Evolutionary conservation across 1,284 basidiomycete species (phyloP), one percentile per base, ranked within the genome.

Genomic region (Xerocomus minutiporus): DNA sequence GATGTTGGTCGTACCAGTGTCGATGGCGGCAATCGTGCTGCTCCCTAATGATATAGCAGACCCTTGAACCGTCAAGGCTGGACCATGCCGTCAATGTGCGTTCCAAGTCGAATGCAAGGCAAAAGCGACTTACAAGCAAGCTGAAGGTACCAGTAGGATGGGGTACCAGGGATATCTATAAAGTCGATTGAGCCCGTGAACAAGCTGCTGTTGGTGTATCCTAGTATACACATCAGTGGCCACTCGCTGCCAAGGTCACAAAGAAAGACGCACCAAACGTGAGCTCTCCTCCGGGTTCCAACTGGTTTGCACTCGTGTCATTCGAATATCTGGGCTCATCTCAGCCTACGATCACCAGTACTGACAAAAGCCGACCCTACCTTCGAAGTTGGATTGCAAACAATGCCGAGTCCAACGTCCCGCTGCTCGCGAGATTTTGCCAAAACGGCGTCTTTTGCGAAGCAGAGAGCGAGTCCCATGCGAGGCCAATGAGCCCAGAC

Each of bases 1-100:
- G 28, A 75, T 66, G 57, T 74, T 67, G 13, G 75, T 74, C 2
- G 73, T 76, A 25, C 75, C 74, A 2, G 74, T 76, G 49, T 76
- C 74, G 51, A 76, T 75, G 32, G 67, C 72, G n/a, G 72, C 71
- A 13, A 29, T 44, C 12, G 61, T 28, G 4, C 46, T 40, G 1
- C 46, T 52, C 5, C 47, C 51, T 8, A 70, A 7, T 1, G 66
- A 53, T n/a, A 73, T 52, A 1, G 57, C 35, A 25, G 2, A 57
- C 1, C 67, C 69, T 40, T 73, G 68, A 2, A 71, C 67, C 15
- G 61, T 70, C 45, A 67, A 32, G 5, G 63, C 69, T 67, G 15
- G 12, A n/a, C 8, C 17, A 15, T 23, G 9, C 15, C n/a, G 20
- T 34, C 46, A 31, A 13, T 45, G 4, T n/a, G 20, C 4, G 20